Evolutionary conservation across 2,329 filamentous ascomycete species (phyloP).

Genomic region (Dactylellina cionopaga): DNA sequence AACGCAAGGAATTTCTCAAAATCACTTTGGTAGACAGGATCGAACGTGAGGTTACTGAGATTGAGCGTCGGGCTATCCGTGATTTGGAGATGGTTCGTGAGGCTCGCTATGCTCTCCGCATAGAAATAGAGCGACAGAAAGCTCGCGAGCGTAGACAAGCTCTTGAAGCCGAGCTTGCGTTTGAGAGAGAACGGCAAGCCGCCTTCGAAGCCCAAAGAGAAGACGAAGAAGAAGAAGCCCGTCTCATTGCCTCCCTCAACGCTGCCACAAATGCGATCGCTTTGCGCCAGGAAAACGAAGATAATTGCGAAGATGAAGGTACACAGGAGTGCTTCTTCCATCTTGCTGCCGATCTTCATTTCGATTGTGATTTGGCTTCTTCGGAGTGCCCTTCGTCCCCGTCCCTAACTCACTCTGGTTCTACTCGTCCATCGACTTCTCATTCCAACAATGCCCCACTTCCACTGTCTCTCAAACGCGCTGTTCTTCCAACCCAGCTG

Average conservation of each 20-base stretch:
- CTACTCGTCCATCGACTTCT: constrained; percentile 45
- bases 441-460: constrained; percentile 21
- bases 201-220: constrained; percentile 44
- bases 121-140: constrained; percentile 49
- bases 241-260: constrained; percentile 41
- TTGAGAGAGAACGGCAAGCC: constrained; percentile 45
- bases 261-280: constrained; percentile 37
- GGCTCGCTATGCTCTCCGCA: constrained; percentile 41
- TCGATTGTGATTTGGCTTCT: background rate
- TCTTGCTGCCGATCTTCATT: constrained; percentile 31
- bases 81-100: constrained; percentile 51
- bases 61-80: constrained; percentile 47
- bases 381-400: constrained; percentile 31
- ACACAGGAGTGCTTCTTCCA: constrained; percentile 42
- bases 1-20: constrained; percentile 42
- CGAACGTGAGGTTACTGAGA: constrained; percentile 44
- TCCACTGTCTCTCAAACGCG: constrained; percentile 19
- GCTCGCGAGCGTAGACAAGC: constrained; percentile 45
- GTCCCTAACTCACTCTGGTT: constrained; percentile 40
- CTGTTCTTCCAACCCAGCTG: background rate
- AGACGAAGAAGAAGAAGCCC: constrained; percentile 44
- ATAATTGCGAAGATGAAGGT: constrained; percentile 1
- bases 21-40: constrained; percentile 48
- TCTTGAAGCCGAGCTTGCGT: constrained; percentile 40
- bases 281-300: background rate